phyloP scores from a whole-genome alignment of 495 filamentous ascomycete genomes.

The Podospora pseudoanserina region DNA sequence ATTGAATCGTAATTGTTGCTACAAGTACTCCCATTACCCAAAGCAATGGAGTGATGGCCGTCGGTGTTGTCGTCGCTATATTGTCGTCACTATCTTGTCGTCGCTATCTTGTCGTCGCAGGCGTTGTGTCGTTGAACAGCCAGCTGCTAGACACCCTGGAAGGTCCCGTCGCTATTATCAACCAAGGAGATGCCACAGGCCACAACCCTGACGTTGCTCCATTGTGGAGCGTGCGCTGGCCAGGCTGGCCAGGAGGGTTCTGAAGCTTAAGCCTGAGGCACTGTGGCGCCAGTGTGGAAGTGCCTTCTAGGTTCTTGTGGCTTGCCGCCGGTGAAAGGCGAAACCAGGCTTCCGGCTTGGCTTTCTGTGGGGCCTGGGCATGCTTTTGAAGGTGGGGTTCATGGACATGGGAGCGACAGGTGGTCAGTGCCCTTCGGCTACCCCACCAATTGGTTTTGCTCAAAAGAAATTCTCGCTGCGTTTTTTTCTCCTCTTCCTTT shows the following conservation, averaged over 20 bases:
- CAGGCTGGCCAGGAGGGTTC: not conserved
- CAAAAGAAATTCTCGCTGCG: constrained; percentile 1
- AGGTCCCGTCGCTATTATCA: too few species aligned
- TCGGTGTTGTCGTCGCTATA: not conserved
- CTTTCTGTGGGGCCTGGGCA: not conserved
- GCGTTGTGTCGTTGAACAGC: not conserved
- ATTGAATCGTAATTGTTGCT: not conserved
- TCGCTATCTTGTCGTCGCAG: not conserved
- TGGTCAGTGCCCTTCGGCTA: constrained; percentile 7
- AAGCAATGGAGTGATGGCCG: not conserved
- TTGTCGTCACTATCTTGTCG: not conserved
- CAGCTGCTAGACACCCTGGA: not conserved
- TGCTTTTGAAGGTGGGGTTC: not conserved
- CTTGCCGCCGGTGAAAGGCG: constrained; percentile 18
- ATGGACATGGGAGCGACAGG: not conserved
- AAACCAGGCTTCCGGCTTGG: constrained; percentile 26
- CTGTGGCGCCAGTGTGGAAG: too few species aligned
- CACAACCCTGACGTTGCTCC: not conserved
- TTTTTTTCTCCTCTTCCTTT: constrained; percentile 33
- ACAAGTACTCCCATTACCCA: not conserved
- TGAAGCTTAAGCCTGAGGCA: not conserved
- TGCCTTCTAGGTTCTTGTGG: not conserved
- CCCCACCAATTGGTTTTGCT: not conserved
- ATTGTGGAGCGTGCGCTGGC: too few species aligned
- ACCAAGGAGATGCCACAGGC: not conserved